A percentile compares a stretch with the other conserved stretches of the same genome.
phyloP scores from a whole-genome alignment of 2,329 filamentous ascomycete genomes.

The Dactylellina parvicollis region DNA sequence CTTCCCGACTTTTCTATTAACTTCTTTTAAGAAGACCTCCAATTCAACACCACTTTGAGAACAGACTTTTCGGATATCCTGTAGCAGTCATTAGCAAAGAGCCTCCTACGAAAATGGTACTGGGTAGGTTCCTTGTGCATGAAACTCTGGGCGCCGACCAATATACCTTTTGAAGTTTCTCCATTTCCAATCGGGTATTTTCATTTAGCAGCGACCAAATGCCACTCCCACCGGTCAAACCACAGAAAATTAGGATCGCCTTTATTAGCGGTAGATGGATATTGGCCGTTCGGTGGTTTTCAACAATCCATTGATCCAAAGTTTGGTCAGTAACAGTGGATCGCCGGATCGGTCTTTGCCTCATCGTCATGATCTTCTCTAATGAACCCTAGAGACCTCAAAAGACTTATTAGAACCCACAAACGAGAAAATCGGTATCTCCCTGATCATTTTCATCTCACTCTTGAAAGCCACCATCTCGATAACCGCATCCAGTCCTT shows the following conservation, averaged over 20 bases:
- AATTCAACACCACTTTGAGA: constrained; percentile 9
- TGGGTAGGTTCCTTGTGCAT: background rate
- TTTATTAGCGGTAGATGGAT: constrained; percentile 27
- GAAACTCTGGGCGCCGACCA: background rate
- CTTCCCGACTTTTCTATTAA: constrained; percentile 6
- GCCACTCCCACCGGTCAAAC: constrained; percentile 12
- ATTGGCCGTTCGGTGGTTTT: constrained; percentile 11
- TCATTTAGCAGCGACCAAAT: constrained; percentile 15
- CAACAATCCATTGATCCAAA: constrained; percentile 4
- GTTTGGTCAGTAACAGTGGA: constrained; percentile 1
- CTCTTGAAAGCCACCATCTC: constrained; percentile 40
- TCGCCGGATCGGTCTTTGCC: background rate
- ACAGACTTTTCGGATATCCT: constrained; percentile 24
- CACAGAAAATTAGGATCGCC: constrained; percentile 21
- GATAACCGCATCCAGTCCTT: constrained; percentile 31
- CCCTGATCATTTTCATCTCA: background rate
- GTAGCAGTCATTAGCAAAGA: background rate
- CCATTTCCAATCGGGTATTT: constrained; percentile 7
- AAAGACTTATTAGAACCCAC: too few species aligned
- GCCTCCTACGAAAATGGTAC: too few species aligned
- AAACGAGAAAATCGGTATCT: too few species aligned
- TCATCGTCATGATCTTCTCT: background rate
- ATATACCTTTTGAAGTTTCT: constrained; percentile 24
- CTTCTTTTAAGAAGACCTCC: constrained; percentile 9
- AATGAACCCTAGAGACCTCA: background rate